Conservation (phyloP, 306 rosid species). For the Cicer pinnatifidum region DNA sequence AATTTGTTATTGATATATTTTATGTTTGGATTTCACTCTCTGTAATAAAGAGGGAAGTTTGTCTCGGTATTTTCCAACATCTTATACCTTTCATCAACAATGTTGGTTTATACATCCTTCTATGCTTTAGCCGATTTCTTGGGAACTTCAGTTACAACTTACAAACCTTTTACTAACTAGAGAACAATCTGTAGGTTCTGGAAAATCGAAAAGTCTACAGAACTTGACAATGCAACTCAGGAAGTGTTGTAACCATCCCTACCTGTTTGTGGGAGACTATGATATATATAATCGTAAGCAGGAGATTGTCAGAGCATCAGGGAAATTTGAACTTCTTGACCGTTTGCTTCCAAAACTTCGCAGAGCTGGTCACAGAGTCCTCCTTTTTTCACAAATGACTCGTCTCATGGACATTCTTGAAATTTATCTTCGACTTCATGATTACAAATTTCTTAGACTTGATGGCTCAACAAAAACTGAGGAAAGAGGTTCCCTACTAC, state of each 20-base stretch:
- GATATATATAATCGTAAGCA: constrained; percentile 74
- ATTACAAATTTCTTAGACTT: constrained; percentile 80
- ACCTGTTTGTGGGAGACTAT: constrained; percentile 90
- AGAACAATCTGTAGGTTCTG: constrained; percentile 69
- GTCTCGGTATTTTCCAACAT: background rate
- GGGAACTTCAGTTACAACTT: background rate
- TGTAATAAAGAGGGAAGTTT: background rate
- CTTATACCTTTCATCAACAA: no score
- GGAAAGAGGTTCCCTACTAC: constrained; percentile 81
- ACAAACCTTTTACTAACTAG: constrained; percentile 16
- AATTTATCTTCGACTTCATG: constrained; percentile 82
- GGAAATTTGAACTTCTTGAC: constrained; percentile 96
- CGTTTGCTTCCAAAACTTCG: constrained; percentile 97
- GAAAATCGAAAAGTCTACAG: constrained; percentile 95
- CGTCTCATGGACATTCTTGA: constrained; percentile 93
- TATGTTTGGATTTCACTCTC: background rate
- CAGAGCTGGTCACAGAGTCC: constrained; percentile 92
- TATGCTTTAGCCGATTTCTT: constrained; percentile 8
- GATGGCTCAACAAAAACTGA: constrained; percentile 99
- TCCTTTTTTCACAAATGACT: constrained; percentile 98
- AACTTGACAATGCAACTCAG: constrained; percentile 99
- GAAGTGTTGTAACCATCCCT: constrained; percentile 98
- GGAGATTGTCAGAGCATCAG: constrained; percentile 94
- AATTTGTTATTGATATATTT: constrained; percentile 27
- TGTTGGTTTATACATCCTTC: constrained; percentile 3